Evolutionary conservation across 192 early-diverging fungal species (phyloP), one percentile per base, ranked within the genome.

Genomic region (Neocallimastix lanati): DNA sequence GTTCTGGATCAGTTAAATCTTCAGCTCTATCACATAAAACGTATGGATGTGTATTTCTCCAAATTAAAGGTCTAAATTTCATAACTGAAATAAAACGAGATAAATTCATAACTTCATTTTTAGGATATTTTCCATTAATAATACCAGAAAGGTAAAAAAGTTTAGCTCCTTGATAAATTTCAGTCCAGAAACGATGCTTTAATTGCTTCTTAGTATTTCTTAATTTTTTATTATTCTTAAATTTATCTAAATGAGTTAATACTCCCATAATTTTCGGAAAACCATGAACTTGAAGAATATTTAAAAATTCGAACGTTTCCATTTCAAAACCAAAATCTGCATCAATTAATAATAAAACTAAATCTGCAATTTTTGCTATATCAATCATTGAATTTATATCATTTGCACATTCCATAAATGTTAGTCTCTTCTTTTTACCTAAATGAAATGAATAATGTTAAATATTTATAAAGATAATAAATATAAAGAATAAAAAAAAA

Each of bases 141-240:
- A 98, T 87, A 29, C 98, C 96, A 7, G 95, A 95, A n/a, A 99
- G 86, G 81, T 98, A 98, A 81, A 99, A 99, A 21, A 99, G 86
- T 86, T 99, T 99, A 78, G 98, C 98, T 28, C 98, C 98, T 81
- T 99, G 93, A 84, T 99, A 97, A 79, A 98, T 98, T 83, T 99
- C 98, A n/a, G 98, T 97, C 98, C 98, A 99, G 88, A 99, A 99
- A 82, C 98, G 92, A 67, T 97, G 95, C 90, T 99, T 99, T 79
- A 99, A 87, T 80, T 88, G 84, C 87, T 97, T 98, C 85, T 98
- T 98, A 4, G 91, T 94, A 38, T 90, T 90, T 79, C 92, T 91
- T 79, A 97, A 88, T 25, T 91, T 84, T 86, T 98, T 98, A 85
- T 93, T 94, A 84, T 97, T 95, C 81, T 93, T 93, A 87, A 99